These are phyloP conservation scores for Sphagnum magellanicum DNA, from an alignment of 228 moss, liverwort and hornwort genomes.

Conservation along the genomic window DNA sequence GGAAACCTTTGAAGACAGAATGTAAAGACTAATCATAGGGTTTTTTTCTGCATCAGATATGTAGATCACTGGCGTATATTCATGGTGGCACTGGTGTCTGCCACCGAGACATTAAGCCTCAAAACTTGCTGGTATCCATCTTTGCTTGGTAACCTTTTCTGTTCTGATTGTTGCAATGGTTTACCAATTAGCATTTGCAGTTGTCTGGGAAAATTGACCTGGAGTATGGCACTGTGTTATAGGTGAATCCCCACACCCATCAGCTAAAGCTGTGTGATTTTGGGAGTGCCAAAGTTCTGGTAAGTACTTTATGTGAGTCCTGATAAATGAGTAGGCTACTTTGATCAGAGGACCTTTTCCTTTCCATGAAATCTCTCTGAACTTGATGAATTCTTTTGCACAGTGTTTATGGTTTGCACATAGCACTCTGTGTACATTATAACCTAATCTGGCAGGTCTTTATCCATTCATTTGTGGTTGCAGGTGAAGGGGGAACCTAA, in stretches of 20 bases:
- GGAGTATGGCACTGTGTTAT: not conserved
- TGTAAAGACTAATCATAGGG: too few species aligned
- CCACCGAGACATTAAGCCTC: slow-evolving; percentile 59
- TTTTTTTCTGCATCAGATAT: slow-evolving; percentile 18
- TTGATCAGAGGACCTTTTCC: too few species aligned
- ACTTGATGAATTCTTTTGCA: too few species aligned
- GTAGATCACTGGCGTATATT: slow-evolving; percentile 55
- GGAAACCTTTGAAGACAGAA: too few species aligned
- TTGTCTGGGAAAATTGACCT: too few species aligned
- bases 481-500: slow-evolving; percentile 71
- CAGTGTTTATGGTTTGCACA: too few species aligned
- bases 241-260: slow-evolving; percentile 99
- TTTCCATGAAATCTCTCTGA: too few species aligned
- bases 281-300: slow-evolving; percentile 98
- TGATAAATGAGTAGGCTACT: too few species aligned
- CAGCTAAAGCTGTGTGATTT: slow-evolving; percentile 99
- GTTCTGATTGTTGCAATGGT: too few species aligned
- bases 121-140: slow-evolving; percentile 40
- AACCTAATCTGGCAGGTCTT: too few species aligned
- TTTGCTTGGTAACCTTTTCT: not conserved
- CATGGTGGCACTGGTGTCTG: slow-evolving; percentile 58
- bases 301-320: slow-evolving; percentile 17
- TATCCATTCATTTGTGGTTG: not conserved
- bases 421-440: too few species aligned
- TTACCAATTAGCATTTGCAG: too few species aligned